These are phyloP conservation scores for Strobilomyces echinocephalus DNA, from an alignment of 768 basidiomycete species.

Conservation along the genomic window DNA sequence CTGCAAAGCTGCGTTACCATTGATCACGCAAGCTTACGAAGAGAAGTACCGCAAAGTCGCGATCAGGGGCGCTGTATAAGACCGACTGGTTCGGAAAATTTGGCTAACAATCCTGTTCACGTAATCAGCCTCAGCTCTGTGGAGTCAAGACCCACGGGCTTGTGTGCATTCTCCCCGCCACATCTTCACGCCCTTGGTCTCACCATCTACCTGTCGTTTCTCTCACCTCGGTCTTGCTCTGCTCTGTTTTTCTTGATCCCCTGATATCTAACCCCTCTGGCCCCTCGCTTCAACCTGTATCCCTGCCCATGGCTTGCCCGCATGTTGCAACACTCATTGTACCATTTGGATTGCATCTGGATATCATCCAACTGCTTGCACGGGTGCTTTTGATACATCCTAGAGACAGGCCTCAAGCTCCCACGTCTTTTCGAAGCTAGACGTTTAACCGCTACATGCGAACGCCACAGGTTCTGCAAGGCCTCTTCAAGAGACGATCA, in stretches of 20 bases:
- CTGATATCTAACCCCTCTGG: constrained; percentile 8
- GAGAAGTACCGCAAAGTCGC: constrained; percentile 82
- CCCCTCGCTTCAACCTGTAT: constrained; percentile 1
- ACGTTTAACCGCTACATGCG: neutral
- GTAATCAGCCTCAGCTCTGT: constrained; percentile 5
- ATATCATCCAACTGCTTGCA: neutral
- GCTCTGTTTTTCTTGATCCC: constrained; percentile 8
- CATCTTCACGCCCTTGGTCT: constrained; percentile 6
- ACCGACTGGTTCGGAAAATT: constrained; percentile 1
- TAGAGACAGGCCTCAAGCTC: neutral
- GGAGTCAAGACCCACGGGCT: constrained; percentile 13
- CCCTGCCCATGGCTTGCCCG: constrained; percentile 2
- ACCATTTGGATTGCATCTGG: constrained; percentile 4
- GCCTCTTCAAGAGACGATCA: neutral
- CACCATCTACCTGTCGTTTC: constrained; percentile 11
- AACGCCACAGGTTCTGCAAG: neutral
- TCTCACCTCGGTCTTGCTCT: constrained; percentile 5
- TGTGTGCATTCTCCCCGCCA: constrained; percentile 11
- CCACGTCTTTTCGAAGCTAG: neutral
- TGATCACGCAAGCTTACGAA: constrained; percentile 63
- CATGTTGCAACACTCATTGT: neutral
- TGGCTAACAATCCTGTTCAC: constrained; percentile 3
- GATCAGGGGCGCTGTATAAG: constrained; percentile 88
- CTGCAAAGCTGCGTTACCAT: constrained; percentile 56
- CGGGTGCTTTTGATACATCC: neutral